phyloP scores from a whole-genome alignment of 306 rosid genomes.

The Dalbergia cochinchinensis region DNA sequence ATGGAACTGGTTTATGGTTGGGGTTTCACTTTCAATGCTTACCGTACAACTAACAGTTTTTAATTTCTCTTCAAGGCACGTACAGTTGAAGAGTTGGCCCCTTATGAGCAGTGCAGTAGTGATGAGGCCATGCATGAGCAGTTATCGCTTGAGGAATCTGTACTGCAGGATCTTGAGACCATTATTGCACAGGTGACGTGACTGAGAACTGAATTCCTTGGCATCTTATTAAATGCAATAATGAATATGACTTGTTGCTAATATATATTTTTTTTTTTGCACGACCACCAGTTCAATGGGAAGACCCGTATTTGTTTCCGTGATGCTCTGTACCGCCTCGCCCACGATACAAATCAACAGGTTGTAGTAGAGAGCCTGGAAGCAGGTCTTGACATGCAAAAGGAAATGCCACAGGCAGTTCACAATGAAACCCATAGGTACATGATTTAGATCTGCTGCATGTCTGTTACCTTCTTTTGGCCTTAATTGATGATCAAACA shows the following conservation, averaged over 20 bases:
- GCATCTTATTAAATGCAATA: not conserved
- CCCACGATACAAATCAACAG: constrained; percentile 60
- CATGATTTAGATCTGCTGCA: constrained; percentile 22
- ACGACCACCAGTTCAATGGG: constrained; percentile 55
- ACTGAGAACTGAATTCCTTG: constrained; percentile 10
- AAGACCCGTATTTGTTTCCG: constrained; percentile 76
- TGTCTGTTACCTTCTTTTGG: constrained; percentile 22
- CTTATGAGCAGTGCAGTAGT: constrained; percentile 48
- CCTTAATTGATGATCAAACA: constrained; percentile 15
- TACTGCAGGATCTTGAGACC: constrained; percentile 66
- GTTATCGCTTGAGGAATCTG: constrained; percentile 64
- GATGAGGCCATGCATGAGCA: constrained; percentile 45
- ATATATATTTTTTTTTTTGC: constrained; percentile 19
- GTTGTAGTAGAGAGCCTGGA: constrained; percentile 40
- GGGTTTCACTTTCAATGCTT: constrained; percentile 23
- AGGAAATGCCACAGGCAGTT: constrained; percentile 35
- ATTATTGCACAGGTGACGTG: constrained; percentile 64
- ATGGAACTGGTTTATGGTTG: constrained; percentile 19
- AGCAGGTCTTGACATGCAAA: constrained; percentile 43
- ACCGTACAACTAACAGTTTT: constrained; percentile 15
- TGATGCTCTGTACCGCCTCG: constrained; percentile 84
- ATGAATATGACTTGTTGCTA: constrained; percentile 28
- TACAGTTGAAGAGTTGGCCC: constrained; percentile 30
- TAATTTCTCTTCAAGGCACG: constrained; percentile 42
- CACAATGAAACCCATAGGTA: constrained; percentile 60